A percentile compares a stretch with the other conserved stretches of the same genome.
Evolutionary conservation across 441 rosid genomes (phyloP).

Genomic region (Jatropha podagrica): DNA sequence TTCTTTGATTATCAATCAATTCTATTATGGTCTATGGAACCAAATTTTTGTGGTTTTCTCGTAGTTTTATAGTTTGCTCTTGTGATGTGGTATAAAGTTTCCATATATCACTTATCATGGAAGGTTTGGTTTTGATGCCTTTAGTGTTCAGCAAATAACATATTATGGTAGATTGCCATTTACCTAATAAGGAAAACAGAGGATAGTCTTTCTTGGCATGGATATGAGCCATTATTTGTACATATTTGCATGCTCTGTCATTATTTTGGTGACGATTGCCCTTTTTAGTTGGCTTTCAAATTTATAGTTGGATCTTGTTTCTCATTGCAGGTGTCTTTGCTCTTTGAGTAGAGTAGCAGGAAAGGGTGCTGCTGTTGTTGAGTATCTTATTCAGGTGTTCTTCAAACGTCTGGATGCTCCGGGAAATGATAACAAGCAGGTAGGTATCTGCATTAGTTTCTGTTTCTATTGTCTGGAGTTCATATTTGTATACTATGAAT

Average conservation of each 20-base stretch:
- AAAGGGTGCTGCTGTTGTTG: constrained; percentile 67
- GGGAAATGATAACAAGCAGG: constrained; percentile 85
- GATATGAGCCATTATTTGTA: neutral
- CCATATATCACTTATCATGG: neutral
- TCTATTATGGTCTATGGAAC: neutral
- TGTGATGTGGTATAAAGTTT: neutral
- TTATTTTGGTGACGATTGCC: neutral
- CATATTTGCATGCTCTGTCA: neutral
- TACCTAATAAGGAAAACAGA: neutral
- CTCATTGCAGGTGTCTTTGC: constrained; percentile 77
- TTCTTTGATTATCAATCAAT: neutral
- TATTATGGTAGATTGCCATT: neutral
- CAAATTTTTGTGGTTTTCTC: neutral
- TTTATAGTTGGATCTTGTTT: constrained; percentile 26
- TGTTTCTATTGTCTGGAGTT: neutral
- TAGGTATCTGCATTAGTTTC: constrained; percentile 32
- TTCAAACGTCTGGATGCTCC: constrained; percentile 82
- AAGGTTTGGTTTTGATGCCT: neutral
- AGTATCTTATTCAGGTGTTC: constrained; percentile 87
- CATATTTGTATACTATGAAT: neutral
- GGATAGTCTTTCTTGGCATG: neutral
- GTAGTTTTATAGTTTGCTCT: neutral
- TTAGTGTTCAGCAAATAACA: neutral
- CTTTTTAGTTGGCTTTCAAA: neutral
- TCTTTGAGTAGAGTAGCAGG: constrained; percentile 83